Evolutionary conservation across 257 asterid species (phyloP), one percentile per base, ranked within the genome.

Genomic region (Przewalskia tangutica): DNA sequence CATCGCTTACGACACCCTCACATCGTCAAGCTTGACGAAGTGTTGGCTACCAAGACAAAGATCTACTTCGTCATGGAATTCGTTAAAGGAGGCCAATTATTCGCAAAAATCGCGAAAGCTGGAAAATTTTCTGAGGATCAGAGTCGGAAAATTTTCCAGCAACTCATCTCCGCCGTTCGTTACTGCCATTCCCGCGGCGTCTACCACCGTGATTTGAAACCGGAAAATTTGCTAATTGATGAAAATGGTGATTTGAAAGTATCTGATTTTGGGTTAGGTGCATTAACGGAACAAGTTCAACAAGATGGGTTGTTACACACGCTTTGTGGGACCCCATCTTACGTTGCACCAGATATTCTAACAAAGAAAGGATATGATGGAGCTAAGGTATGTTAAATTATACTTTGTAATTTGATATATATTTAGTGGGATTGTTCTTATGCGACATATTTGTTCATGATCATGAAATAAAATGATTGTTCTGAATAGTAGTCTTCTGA

Each of bases 291-390:
- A 8, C 97, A 91, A 10, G 88, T 84, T 0, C 85, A 91, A 4
- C 84, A 83, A 27, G 98, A 95, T 12, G 98, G 98, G 0, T 85
- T 93, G 2, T 59, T 95, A 50, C 97, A 93, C 83, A 95, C 98
- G 79, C 93, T 95, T 2, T 95, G 98, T 81, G 98, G 98, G n/a
- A 93, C 98, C 65, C 98, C 98, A 18, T 95, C 98, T 6, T 95
- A 95, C 75, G 98, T 95, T 1, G 98, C 98, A 79, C 98, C 98
- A 58, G 98, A 93, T 90, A 89, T 95, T 23, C 85, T 95, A 50
- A 82, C 94, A 13, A 92, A 85, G 83, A 89, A 51, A 76, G 98
- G 98, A 38, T 93, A 95, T 85, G 93, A 95, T 53, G 98, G 98
- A 6, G 89, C 97, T 20, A 91, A 86, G 87, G 83, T 92, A 38